phyloP scores from a whole-genome alignment of 2,329 filamentous ascomycete species.

The Fragosphaeria purpurea region DNA sequence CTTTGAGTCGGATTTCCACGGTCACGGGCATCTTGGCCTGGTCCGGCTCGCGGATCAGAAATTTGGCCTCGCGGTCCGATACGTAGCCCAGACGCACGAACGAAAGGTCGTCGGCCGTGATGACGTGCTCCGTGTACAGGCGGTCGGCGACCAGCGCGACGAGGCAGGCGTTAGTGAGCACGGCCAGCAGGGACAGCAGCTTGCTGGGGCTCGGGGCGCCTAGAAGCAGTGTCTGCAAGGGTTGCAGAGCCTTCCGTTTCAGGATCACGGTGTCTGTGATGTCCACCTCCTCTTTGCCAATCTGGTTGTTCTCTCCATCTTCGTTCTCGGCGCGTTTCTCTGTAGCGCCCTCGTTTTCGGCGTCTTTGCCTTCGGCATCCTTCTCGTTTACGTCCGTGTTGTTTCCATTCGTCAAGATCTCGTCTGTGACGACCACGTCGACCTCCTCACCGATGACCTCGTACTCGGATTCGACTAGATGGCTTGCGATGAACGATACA shows the following conservation, averaged over 20 bases:
- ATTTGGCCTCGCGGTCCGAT: slow-evolving; percentile 65
- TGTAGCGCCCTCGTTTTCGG: slow-evolving; percentile 35
- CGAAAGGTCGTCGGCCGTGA: slow-evolving; percentile 65
- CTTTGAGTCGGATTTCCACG: slow-evolving; percentile 52
- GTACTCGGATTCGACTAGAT: slow-evolving; percentile 45
- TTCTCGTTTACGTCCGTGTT: no score
- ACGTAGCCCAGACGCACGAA: slow-evolving; percentile 85
- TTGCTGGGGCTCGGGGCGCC: slow-evolving; percentile 67
- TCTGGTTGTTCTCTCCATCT: slow-evolving; percentile 23
- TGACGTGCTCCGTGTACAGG: slow-evolving; percentile 62
- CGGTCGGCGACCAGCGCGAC: slow-evolving; percentile 66
- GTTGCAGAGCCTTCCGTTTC: slow-evolving; percentile 43
- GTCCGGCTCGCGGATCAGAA: slow-evolving; percentile 80
- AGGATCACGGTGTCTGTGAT: slow-evolving; percentile 54
- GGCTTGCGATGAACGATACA: slow-evolving; percentile 51
- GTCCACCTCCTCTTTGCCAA: slow-evolving; percentile 43
- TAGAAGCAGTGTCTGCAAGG: slow-evolving; percentile 58
- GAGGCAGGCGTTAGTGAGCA: slow-evolving; percentile 61
- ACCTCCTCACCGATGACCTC: slow-evolving; percentile 52
- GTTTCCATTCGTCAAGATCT: slow-evolving; percentile 13
- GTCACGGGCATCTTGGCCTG: slow-evolving; percentile 63
- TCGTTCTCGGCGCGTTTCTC: slow-evolving; percentile 30
- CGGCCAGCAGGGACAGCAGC: slow-evolving; percentile 54
- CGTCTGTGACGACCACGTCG: slow-evolving; percentile 44
- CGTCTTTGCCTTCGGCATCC: no score